Conservation (phyloP, 2,329 filamentous ascomycete genomes). For the Plenodomus biglobosus region DNA sequence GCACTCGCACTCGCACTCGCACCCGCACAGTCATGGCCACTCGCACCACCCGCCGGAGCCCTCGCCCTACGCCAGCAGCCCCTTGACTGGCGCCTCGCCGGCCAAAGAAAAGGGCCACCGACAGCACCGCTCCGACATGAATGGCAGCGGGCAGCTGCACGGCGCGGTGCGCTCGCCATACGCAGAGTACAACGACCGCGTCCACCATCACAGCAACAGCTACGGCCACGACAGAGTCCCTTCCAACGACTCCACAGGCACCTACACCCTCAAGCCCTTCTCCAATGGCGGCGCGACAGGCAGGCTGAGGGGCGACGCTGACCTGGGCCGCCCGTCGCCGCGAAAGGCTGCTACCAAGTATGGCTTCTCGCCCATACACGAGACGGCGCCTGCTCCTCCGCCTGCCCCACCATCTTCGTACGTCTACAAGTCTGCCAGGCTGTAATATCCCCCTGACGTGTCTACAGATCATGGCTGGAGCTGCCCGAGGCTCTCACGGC, state of each 20-base stretch:
- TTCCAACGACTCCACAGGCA: conserved; percentile 34
- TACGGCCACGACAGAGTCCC: conserved; percentile 20
- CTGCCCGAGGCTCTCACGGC: conserved; percentile 54
- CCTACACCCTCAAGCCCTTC: conserved; percentile 35
- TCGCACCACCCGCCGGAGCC: conserved; percentile 39
- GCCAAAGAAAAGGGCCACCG: conserved; percentile 31
- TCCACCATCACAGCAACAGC: conserved; percentile 25
- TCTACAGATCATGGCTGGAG: conserved; percentile 35
- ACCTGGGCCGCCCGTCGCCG: conserved; percentile 45
- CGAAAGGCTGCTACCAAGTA: conserved; percentile 28
- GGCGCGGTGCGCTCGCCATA: conserved; percentile 34
- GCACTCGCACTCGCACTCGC: conserved; percentile 13
- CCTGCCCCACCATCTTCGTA: conserved; percentile 1
- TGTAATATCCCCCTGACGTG: conserved; percentile 2
- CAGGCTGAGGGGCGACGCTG: conserved; percentile 49
- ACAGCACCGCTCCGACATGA: conserved; percentile 37
- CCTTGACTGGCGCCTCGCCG: conserved; percentile 24
- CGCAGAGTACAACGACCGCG: conserved; percentile 27
- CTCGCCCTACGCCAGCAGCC: conserved; percentile 22
- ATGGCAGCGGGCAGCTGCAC: conserved; percentile 40
- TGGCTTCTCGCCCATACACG: conserved; percentile 42
- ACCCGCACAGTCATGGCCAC: conserved; percentile 42
- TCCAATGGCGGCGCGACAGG: conserved; percentile 34
- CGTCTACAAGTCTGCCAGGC: background rate
- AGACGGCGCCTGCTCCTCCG: conserved; percentile 22